Conservation (phyloP, 148 eudicot genomes). For the Bassia scoparia region DNA sequence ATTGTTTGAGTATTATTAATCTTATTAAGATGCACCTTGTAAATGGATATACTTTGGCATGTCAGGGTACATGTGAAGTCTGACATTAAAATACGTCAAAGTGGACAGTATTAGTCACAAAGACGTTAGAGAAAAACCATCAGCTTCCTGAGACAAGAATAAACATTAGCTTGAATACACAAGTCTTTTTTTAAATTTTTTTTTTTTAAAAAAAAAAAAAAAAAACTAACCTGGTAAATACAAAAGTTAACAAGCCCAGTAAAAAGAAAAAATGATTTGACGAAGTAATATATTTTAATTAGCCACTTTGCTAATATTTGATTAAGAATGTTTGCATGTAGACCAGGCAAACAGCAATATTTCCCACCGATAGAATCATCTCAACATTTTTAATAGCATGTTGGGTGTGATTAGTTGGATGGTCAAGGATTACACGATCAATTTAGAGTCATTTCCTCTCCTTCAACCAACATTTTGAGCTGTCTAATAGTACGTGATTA, state of each 20-base stretch:
- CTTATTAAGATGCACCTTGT: no score
- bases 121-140: not conserved
- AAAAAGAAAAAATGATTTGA: not conserved
- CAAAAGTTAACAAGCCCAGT: not conserved
- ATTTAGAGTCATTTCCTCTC: slow-evolving; percentile 15
- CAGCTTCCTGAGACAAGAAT: not conserved
- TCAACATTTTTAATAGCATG: not conserved
- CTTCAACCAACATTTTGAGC: slow-evolving; percentile 31
- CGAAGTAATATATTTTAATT: not conserved
- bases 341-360: slow-evolving; percentile 18
- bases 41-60: no score
- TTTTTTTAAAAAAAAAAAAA: slow-evolving; percentile 1
- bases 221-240: not conserved
- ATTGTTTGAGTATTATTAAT: no score
- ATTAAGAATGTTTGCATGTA: slow-evolving; percentile 9
- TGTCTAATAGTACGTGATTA: slow-evolving; percentile 31
- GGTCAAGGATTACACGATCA: slow-evolving; percentile 17
- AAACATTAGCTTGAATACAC: not conserved
- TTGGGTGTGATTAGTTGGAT: slow-evolving; percentile 15
- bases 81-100: no score
- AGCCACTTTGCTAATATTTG: slow-evolving; percentile 20
- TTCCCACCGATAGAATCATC: slow-evolving; percentile 1
- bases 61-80: no score
- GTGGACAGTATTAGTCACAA: no score
- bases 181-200: no score